Base-by-base conservation (phyloP, 805 yeast species). In the Ogataea paradorogensis region DNA sequence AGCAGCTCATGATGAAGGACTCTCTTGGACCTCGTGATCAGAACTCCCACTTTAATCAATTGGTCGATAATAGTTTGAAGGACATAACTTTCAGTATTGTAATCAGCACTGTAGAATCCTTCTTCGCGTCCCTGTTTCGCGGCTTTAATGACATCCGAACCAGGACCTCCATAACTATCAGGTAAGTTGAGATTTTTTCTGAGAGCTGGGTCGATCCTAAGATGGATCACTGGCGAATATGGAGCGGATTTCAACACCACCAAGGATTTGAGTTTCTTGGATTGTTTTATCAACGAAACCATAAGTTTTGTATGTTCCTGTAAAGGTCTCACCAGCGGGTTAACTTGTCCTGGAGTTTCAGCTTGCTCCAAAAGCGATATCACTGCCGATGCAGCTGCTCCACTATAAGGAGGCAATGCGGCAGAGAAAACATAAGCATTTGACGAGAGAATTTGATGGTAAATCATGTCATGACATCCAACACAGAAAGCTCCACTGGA, bases 401-500 rank as follows among this genome's bases (percentile, higher is more conserved):
- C 95, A 30, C 88, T 76, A 63, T 84, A 91, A 16, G 97, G 95
- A 9, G 99, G 98, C 59, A 91, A 75, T 1, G 96, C 77, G 7
- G 99, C 99, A 55, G 95, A 84, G 61, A 87, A 93, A 45, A 93
- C 93, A 59, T 88, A 93, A 3, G 96, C 96, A 49, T 73, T 72
- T 10, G 95, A 86, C 16, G 88, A 84, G 54, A 93, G 83, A 61
- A 95, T 80, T 71, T 93, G 99, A 66, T 91, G 96, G 52, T 82
- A 81, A 24, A 89, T 78, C 88, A 93, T 87, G 40, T 82, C 82
- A 18, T 68, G 63, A 29, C 77, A 82, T 42, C 98, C 99, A 21
- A 86, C 84, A 58, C 95, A 93, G 66, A 87, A 91, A 1, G 96
- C 98, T 48, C 99, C 99, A 35, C 91, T 80, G 1, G 93, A 73